Evolutionary conservation across 164 flowering plant species (phyloP).

Genomic region (Brasenia schreberi): DNA sequence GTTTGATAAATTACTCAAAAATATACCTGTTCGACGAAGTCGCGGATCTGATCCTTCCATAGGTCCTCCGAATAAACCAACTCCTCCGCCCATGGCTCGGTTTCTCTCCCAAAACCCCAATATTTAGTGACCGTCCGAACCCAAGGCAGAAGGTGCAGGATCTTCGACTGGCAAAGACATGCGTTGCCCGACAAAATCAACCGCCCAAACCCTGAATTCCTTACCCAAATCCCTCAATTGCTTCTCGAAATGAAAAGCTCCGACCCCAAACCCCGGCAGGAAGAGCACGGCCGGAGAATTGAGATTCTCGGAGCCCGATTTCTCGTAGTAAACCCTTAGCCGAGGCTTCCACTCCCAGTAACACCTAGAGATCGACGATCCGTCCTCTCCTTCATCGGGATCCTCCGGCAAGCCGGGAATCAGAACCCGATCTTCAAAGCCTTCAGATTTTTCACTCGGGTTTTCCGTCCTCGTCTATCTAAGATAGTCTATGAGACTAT

Average conservation of each 20-base stretch:
- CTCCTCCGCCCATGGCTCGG: slow-evolving; percentile 79
- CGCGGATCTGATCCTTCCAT: slow-evolving; percentile 77
- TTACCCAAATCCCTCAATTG: slow-evolving; percentile 89
- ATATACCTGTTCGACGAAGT: slow-evolving; percentile 69
- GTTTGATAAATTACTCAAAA: not conserved
- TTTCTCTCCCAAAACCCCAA: slow-evolving; percentile 91
- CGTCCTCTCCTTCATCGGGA: slow-evolving; percentile 31
- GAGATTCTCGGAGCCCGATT: slow-evolving; percentile 60
- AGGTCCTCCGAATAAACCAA: slow-evolving; percentile 81
- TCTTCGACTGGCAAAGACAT: slow-evolving; percentile 76
- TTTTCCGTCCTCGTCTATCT: not conserved
- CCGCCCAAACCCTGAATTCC: slow-evolving; percentile 77
- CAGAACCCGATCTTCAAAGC: slow-evolving; percentile 11
- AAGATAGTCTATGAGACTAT: not conserved
- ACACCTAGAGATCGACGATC: slow-evolving; percentile 46
- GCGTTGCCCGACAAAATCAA: slow-evolving; percentile 96
- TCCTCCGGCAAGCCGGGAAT: slow-evolving; percentile 81
- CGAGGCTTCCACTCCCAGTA: slow-evolving; percentile 95
- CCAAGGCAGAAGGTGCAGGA: slow-evolving; percentile 43
- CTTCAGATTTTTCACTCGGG: not conserved
- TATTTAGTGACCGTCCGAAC: slow-evolving; percentile 19
- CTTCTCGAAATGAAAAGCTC: slow-evolving; percentile 91
- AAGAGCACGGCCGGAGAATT: slow-evolving; percentile 61
- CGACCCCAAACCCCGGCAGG: slow-evolving; percentile 97
- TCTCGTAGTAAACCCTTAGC: slow-evolving; percentile 65